These are phyloP conservation scores for Dioszegia aurantiaca DNA, from an alignment of 768 basidiomycete species.

Conservation along the genomic window DNA sequence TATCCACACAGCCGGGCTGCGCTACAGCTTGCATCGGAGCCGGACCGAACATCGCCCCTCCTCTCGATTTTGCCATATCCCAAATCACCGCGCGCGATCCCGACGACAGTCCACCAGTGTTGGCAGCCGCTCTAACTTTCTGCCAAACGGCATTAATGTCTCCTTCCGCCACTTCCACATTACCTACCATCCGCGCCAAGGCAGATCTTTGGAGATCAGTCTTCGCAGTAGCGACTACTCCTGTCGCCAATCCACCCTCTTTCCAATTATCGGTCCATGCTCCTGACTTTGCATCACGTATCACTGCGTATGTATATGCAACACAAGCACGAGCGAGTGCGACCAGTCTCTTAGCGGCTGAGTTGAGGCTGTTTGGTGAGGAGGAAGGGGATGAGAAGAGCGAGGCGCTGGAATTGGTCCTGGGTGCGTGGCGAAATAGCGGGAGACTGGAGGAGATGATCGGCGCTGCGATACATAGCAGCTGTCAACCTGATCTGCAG, in stretches of 20 bases:
- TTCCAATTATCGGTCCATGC: conserved; percentile 39
- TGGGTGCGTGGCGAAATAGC: conserved; percentile 33
- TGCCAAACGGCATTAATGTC: conserved; percentile 57
- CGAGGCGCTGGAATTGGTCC: conserved; percentile 25
- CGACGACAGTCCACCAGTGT: conserved; percentile 68
- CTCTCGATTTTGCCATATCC: conserved; percentile 66
- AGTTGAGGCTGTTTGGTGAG: conserved; percentile 24
- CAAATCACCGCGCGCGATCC: conserved; percentile 69
- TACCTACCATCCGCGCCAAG: conserved; percentile 61
- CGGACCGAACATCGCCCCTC: conserved; percentile 55
- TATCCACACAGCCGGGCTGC: conserved; percentile 82
- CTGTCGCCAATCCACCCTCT: conserved; percentile 68
- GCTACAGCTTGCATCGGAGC: conserved; percentile 60
- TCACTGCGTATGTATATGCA: conserved; percentile 33
- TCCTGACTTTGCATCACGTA: conserved; percentile 28
- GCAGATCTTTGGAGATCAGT: conserved; percentile 73
- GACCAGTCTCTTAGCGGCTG: conserved; percentile 30
- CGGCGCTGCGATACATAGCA: conserved; percentile 66
- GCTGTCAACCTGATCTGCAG: conserved; percentile 71
- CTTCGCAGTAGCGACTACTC: conserved; percentile 62
- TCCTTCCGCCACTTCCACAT: conserved; percentile 69
- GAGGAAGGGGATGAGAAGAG: conserved; percentile 27
- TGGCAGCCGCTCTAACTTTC: conserved; percentile 72
- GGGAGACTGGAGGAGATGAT: conserved; percentile 59
- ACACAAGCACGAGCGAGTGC: conserved; percentile 42